Base-by-base conservation (phyloP, 495 filamentous ascomycete species). In the Jackrogersella multiformis region DNA sequence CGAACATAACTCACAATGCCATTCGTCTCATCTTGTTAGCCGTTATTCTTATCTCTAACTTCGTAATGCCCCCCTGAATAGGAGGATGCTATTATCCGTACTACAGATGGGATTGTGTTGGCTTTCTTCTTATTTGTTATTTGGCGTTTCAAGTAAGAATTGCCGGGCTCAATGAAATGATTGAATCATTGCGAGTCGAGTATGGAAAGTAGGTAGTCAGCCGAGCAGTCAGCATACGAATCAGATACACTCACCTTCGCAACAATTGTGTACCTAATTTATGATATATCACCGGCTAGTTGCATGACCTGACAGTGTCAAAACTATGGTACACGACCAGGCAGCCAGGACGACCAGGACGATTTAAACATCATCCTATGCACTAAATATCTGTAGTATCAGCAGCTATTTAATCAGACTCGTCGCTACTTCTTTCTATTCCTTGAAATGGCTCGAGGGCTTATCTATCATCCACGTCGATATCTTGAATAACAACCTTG, bases 281-380 rank as follows among this genome's bases (percentile, higher is more conserved):
- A 5, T 34, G 35, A 52, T 41, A 45, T 53, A 58, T 54, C 44
- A 58, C 45, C 57, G 58, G 64, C n/a, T 44, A 53, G 66, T 39
- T 59, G 55, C 65, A 68, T 68, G 20, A 16, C 42, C 53, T 28
- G 52, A 32, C 45, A 52, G 64, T 58, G 53, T 54, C 51, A 68
- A 34, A 48, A 26, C 36, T 35, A 30, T 32, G 38, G 16, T 66
- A 46, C 24, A 66, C n/a, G 7, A 30, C 53, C 21, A n/a, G n/a
- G n/a, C n/a, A n/a, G n/a, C n/a, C n/a, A n/a, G n/a, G n/a, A n/a
- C n/a, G n/a, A n/a, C n/a, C n/a, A n/a, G n/a, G n/a, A n/a, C n/a
- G 12, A 46, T 21, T 3, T 30, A 18, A 18, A 4, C 2, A 30
- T 52, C 32, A 55, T 41, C 24, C 18, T 26, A 26, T 20, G 28